Conservation (phyloP, 1,284 basidiomycete genomes). For the Veloporphyrellus conicus region DNA sequence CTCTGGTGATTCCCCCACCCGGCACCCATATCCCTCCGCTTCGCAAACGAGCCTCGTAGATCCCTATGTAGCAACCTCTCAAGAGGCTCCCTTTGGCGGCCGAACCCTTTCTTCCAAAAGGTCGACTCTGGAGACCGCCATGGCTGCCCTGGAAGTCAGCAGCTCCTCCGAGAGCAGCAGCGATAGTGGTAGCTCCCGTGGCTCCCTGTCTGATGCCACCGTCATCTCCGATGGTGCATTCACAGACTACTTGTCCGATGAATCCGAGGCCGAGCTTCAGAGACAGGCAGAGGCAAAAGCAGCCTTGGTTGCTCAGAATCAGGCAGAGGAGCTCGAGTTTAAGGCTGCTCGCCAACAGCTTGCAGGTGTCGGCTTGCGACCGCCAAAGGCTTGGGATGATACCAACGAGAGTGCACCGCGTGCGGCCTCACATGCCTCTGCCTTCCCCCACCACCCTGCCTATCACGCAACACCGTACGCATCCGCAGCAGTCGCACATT, state of each 20-base stretch:
- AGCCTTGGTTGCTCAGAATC: slow-evolving; percentile 67
- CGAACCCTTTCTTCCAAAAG: slow-evolving; percentile 35
- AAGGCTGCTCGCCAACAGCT: slow-evolving; percentile 71
- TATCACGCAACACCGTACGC: slow-evolving; percentile 28
- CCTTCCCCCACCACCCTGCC: slow-evolving; percentile 28
- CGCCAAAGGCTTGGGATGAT: slow-evolving; percentile 72
- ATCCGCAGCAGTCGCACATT: slow-evolving; percentile 28
- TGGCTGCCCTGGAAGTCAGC: slow-evolving; percentile 38
- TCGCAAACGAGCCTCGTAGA: slow-evolving; percentile 22
- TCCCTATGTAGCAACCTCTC: slow-evolving; percentile 15
- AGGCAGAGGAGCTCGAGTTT: slow-evolving; percentile 75
- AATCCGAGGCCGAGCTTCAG: slow-evolving; percentile 77
- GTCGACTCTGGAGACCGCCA: slow-evolving; percentile 33
- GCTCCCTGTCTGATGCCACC: slow-evolving; percentile 62
- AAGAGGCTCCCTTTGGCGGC: slow-evolving; percentile 20
- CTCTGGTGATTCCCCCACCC: slow-evolving; percentile 18
- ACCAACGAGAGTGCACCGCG: slow-evolving; percentile 41
- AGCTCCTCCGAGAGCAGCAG: slow-evolving; percentile 44
- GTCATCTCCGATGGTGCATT: slow-evolving; percentile 78
- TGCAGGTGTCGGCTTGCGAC: slow-evolving; percentile 63
- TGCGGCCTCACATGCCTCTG: slow-evolving; percentile 22
- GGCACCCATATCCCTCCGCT: slow-evolving; percentile 19
- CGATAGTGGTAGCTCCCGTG: slow-evolving; percentile 53
- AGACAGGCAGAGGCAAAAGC: slow-evolving; percentile 74
- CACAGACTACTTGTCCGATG: slow-evolving; percentile 79